These are phyloP conservation scores for Cladobotryum mycophilum DNA, from an alignment of 2,329 filamentous ascomycete species.

Conservation along the genomic window DNA sequence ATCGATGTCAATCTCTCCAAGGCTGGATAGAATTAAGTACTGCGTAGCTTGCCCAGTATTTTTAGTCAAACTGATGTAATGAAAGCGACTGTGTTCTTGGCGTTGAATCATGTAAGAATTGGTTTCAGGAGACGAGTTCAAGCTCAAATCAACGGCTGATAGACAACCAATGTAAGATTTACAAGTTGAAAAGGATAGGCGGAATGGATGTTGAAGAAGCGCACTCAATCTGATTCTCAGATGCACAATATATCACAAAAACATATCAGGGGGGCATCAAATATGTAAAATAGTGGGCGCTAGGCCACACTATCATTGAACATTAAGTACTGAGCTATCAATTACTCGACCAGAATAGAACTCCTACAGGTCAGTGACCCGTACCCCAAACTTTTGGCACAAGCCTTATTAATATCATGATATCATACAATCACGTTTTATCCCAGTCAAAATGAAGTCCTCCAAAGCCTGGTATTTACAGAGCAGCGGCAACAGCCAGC, in stretches of 20 bases:
- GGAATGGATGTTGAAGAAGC: no score
- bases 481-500: constrained; percentile 25
- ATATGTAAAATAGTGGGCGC: not conserved
- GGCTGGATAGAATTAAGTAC: constrained; percentile 8
- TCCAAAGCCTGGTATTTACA: constrained; percentile 20
- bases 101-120: not conserved
- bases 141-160: no score
- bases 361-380: not conserved
- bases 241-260: no score
- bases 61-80: not conserved
- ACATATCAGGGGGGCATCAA: no score
- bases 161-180: no score
- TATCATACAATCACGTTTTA: constrained; percentile 4
- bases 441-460: not conserved
- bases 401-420: constrained; percentile 6
- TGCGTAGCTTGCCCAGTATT: not conserved
- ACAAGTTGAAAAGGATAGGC: no score
- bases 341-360: constrained; percentile 8
- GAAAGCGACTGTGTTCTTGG: not conserved
- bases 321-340: not conserved
- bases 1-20: constrained; percentile 40
- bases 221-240: no score
- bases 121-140: no score
- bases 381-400: not conserved
- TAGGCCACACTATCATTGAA: not conserved